These are phyloP conservation scores for Rhinocladiella similis DNA, from an alignment of 2,329 filamentous ascomycete genomes.

Conservation along the genomic window DNA sequence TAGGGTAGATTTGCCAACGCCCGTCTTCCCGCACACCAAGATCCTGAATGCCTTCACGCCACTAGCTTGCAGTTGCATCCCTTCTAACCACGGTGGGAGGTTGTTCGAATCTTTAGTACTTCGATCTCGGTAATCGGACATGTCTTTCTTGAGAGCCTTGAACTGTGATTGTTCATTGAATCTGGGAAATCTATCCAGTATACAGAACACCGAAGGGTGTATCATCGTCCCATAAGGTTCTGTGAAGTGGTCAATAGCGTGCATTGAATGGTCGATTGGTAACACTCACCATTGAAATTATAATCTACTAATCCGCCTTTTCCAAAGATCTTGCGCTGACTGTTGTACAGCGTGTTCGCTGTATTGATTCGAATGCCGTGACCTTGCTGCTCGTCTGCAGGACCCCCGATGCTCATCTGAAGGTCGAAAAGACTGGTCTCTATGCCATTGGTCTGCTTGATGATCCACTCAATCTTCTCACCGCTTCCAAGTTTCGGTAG, in stretches of 20 bases:
- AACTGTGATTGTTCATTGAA: conserved; percentile 32
- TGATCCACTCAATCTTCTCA: conserved; percentile 26
- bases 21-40: conserved; percentile 37
- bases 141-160: conserved; percentile 25
- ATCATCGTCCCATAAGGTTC: conserved; percentile 33
- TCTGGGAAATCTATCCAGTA: conserved; percentile 34
- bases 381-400: conserved; percentile 10
- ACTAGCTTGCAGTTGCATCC: conserved; percentile 26
- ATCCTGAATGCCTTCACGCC: conserved; percentile 34
- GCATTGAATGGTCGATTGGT: neutral
- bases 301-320: conserved; percentile 22
- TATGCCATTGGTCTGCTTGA: conserved; percentile 23
- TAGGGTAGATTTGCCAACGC: conserved; percentile 35
- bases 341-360: conserved; percentile 16
- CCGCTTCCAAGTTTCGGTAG: conserved; percentile 17
- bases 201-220: conserved; percentile 36
- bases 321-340: conserved; percentile 21
- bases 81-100: conserved; percentile 33
- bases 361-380: conserved; percentile 23
- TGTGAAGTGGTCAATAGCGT: neutral
- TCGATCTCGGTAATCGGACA: conserved; percentile 27
- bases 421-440: conserved; percentile 25
- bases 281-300: conserved; percentile 28
- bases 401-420: conserved; percentile 16
- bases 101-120: conserved; percentile 30